Evolutionary conservation across 768 basidiomycete genomes (phyloP).

Genomic region (Mrakia hoshinonis): DNA sequence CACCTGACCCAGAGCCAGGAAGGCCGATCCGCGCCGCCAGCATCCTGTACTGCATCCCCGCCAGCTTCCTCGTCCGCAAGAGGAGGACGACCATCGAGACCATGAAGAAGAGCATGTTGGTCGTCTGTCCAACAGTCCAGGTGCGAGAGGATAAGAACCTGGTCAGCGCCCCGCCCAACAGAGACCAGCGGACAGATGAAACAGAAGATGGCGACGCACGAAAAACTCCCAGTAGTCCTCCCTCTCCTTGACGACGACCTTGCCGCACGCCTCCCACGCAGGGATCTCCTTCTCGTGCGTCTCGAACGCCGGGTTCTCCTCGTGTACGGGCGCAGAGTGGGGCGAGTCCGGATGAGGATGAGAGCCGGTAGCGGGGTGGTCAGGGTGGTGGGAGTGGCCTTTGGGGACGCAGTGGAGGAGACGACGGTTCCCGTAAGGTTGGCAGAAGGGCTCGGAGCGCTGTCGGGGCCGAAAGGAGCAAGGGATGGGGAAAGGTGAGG

Average conservation of each 20-base stretch:
- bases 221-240: slow-evolving; percentile 87
- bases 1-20: neutral
- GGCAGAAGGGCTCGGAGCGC: slow-evolving; percentile 59
- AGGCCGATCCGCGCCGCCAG: slow-evolving; percentile 80
- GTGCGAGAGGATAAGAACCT: neutral
- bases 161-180: neutral
- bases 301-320: neutral
- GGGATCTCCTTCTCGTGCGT: slow-evolving; percentile 46
- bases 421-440: slow-evolving; percentile 89
- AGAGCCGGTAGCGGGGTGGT: neutral
- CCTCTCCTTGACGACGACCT: slow-evolving; percentile 66
- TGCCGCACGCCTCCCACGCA: slow-evolving; percentile 90
- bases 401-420: slow-evolving; percentile 61
- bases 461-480: neutral
- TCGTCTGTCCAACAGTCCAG: slow-evolving; percentile 35
- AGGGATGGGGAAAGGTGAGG: neutral
- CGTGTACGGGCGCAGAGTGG: neutral
- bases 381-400: slow-evolving; percentile 15
- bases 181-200: neutral
- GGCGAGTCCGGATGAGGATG: neutral
- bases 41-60: slow-evolving; percentile 65
- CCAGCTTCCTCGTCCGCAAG: slow-evolving; percentile 58
- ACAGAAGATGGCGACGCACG: slow-evolving; percentile 46
- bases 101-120: slow-evolving; percentile 61
- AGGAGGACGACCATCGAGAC: slow-evolving; percentile 60